Conservation (phyloP, 1,139 yeast genomes). For the Saccharomycopsis phalli region DNA sequence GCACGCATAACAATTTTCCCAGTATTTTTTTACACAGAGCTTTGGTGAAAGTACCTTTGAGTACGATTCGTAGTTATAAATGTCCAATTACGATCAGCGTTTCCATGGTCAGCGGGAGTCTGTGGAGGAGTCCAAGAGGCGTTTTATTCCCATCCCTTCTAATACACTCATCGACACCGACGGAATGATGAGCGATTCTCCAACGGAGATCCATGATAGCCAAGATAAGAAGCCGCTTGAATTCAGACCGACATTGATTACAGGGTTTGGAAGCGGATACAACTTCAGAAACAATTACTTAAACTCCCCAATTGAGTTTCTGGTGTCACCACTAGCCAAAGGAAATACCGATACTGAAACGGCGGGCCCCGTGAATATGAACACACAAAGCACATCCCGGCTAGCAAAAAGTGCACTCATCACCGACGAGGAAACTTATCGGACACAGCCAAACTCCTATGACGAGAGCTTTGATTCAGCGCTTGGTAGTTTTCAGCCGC, state of each 20-base stretch:
- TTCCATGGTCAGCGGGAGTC: too few relatives aligned
- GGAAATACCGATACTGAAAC: background rate
- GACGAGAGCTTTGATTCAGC: slow-evolving; percentile 11
- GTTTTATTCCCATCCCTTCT: slow-evolving; percentile 7
- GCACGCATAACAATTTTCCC: too few relatives aligned
- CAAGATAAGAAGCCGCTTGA: background rate
- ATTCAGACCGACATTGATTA: slow-evolving; percentile 16
- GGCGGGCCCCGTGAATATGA: slow-evolving; percentile 6
- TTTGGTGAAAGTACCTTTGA: too few relatives aligned
- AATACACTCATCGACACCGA: slow-evolving; percentile 12
- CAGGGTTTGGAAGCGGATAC: slow-evolving; percentile 18
- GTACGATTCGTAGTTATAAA: too few relatives aligned
- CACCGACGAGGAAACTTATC: slow-evolving; percentile 1
- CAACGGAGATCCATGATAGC: background rate
- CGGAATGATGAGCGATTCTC: slow-evolving; percentile 33
- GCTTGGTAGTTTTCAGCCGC: background rate
- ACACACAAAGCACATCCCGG: slow-evolving; percentile 2
- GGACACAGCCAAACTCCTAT: slow-evolving; percentile 19
- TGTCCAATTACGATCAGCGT: too few relatives aligned
- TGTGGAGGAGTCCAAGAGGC: too few relatives aligned
- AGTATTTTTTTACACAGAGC: too few relatives aligned
- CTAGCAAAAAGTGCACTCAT: background rate
- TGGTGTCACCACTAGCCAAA: too few relatives aligned
- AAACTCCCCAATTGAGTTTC: slow-evolving; percentile 17
- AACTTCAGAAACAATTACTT: slow-evolving; percentile 19